A percentile compares a stretch with the other conserved stretches of the same genome.
phyloP scores from a whole-genome alignment of 202 grass and related monocot species.

The Schoenoplectus triqueter region DNA sequence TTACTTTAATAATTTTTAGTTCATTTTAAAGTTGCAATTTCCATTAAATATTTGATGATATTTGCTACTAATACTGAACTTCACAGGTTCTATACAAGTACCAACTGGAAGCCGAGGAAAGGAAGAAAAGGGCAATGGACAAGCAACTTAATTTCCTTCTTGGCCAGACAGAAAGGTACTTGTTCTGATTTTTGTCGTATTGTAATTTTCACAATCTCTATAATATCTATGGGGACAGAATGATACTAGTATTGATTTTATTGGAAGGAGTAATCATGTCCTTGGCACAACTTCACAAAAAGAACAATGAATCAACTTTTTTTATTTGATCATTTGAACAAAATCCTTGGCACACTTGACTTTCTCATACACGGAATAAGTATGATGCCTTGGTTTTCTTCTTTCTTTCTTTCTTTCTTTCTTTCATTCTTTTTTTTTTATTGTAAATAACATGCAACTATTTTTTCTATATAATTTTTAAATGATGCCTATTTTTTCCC shows the following conservation, averaged over 20 bases:
- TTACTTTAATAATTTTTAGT: conserved; percentile 11
- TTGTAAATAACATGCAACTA: not conserved
- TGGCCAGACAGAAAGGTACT: conserved; percentile 95
- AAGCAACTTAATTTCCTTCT: conserved; percentile 98
- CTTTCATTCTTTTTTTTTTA: not conserved
- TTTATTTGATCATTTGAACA: not conserved
- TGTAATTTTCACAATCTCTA: not conserved
- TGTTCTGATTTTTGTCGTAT: not conserved
- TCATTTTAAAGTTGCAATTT: conserved; percentile 2
- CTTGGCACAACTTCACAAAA: not conserved
- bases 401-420: too few relatives aligned
- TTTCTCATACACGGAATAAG: too few relatives aligned
- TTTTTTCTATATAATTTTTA: not conserved
- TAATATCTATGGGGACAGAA: too few relatives aligned
- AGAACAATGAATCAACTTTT: not conserved
- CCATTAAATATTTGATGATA: conserved; percentile 17
- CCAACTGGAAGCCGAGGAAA: conserved; percentile 91
- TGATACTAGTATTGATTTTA: not conserved
- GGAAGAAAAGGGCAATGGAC: conserved; percentile 93
- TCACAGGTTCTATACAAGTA: conserved; percentile 93
- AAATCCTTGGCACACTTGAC: too few relatives aligned
- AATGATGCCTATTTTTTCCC: not conserved
- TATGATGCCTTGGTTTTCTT: too few relatives aligned
- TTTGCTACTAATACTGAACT: conserved; percentile 29
- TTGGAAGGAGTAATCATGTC: not conserved